A percentile compares a stretch with the other conserved stretches of the same genome.
These are phyloP conservation scores for Alternaria burnsii DNA, from an alignment of 2,329 filamentous ascomycete species.

Conservation along the genomic window DNA sequence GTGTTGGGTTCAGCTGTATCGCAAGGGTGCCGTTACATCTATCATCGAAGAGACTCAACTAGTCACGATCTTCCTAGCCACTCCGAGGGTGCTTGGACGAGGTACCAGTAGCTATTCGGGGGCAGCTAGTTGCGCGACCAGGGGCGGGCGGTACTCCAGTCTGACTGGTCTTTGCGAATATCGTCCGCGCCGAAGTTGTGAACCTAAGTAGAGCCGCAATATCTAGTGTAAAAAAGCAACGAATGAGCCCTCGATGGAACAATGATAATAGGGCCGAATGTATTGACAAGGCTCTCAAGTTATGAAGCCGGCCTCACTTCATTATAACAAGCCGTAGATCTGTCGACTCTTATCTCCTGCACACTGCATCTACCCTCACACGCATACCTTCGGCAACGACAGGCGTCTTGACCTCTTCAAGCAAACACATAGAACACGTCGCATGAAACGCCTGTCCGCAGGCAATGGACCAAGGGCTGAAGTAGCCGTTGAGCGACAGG, in stretches of 20 bases:
- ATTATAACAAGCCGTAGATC: conserved; percentile 1
- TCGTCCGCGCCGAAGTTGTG: background rate
- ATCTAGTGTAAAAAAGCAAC: conserved; percentile 13
- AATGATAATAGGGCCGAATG: conserved; percentile 21
- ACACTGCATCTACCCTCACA: conserved; percentile 11
- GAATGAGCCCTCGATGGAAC: conserved; percentile 13
- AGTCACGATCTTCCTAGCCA: background rate
- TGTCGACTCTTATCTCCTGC: conserved; percentile 7
- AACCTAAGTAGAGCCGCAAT: conserved; percentile 6
- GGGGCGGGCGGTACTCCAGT: conserved; percentile 1
- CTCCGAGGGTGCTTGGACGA: background rate
- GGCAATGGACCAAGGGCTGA: background rate
- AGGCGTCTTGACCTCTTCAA: conserved; percentile 6
- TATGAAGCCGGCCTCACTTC: conserved; percentile 23
- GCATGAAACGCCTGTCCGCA: conserved; percentile 8
- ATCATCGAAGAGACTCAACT: background rate
- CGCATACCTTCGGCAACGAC: conserved; percentile 2
- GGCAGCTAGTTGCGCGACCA: background rate
- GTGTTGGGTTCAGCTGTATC: background rate
- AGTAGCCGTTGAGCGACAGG: conserved; percentile 17
- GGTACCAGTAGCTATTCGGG: background rate
- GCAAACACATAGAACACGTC: conserved; percentile 13
- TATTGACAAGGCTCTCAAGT: conserved; percentile 27
- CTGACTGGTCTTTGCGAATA: conserved; percentile 1
- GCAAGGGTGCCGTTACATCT: background rate